Evolutionary conservation across 2,329 filamentous ascomycete genomes (phyloP), one percentile per base, ranked within the genome.

Genomic region (Xylariaceae sp.): DNA sequence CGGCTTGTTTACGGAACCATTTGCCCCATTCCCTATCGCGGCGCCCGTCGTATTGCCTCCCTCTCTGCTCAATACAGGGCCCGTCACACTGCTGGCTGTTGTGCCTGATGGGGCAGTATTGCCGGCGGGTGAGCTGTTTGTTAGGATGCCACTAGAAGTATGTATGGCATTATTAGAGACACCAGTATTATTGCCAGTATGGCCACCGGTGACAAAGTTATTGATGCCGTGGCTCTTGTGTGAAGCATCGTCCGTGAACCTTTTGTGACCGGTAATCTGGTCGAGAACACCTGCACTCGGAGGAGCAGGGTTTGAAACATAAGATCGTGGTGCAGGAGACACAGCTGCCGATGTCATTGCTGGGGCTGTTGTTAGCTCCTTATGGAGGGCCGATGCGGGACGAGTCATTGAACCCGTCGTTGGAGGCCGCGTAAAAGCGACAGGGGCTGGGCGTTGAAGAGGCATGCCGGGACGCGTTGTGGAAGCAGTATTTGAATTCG

Each of bases 241-340:
- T 31, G 48, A 53, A 26, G 50, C 12, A n/a, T 63, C 60, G 37
- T 60, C 60, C 9, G 55, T 44, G 12, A 54, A 57, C 37, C 59
- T 61, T 47, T 58, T 60, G 37, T 64, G 63, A 31, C 62, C 59
- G n/a, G 61, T 62, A 30, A 67, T 67, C 46, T 65, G 64, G 51
- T 67, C 63, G 30, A 67, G 57, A 11, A 64, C 65, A 7, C 65
- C 65, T 9, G 65, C 65, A 39, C 65, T 67, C 4, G 65, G 65
- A 11, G 57, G 57, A 2, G 65, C 60, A 45, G 60, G 61, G 26
- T 52, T 64, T 4, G 57, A 62, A 35, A 62, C 60, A n/a, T 60
- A 62, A 11, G 56, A 60, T 8, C 56, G 55, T 51, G 52, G 53
- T 19, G 50, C 34, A 6, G 57, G n/a, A 26, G 61, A 44, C 6